Conservation (phyloP, 1,284 basidiomycete genomes). For the Austroboletus novae-zelandiae region DNA sequence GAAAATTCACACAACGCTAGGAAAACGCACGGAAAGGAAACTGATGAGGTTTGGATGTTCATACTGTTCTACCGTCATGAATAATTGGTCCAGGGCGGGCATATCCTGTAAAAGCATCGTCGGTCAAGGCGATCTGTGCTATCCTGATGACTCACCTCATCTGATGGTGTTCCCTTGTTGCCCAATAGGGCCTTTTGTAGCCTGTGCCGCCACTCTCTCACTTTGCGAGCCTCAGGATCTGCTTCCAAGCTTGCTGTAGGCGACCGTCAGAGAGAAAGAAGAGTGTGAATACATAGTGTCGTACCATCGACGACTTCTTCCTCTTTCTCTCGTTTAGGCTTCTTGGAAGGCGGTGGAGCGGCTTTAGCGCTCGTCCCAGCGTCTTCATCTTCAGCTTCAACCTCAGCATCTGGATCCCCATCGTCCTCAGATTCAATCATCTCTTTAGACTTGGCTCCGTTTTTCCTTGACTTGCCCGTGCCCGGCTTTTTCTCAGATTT, state of each 20-base stretch:
- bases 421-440: conserved; percentile 71
- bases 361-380: conserved; percentile 54
- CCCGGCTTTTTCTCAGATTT: conserved; percentile 40
- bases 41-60: conserved; percentile 82
- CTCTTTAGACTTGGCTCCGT: conserved; percentile 60
- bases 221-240: conserved; percentile 73
- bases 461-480: conserved; percentile 48
- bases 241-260: conserved; percentile 43
- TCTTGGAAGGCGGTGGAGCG: conserved; percentile 65
- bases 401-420: conserved; percentile 41
- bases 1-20: conserved; percentile 16
- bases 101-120: conserved; percentile 58
- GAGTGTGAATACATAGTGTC: conserved; percentile 18
- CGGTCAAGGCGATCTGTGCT: conserved; percentile 3
- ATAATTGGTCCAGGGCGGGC: conserved; percentile 72
- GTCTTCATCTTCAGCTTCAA: conserved; percentile 48
- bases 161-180: conserved; percentile 47
- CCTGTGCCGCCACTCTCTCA: conserved; percentile 80
- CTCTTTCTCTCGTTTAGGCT: conserved; percentile 61
- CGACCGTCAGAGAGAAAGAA: conserved; percentile 10
- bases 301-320: conserved; percentile 51
- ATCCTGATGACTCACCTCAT: conserved; percentile 38
- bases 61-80: conserved; percentile 83
- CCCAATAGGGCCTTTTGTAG: conserved; percentile 78
- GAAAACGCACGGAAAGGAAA: conserved; percentile 66